Conservation (phyloP, 176 grass and related monocot genomes). For the Poa annua region DNA sequence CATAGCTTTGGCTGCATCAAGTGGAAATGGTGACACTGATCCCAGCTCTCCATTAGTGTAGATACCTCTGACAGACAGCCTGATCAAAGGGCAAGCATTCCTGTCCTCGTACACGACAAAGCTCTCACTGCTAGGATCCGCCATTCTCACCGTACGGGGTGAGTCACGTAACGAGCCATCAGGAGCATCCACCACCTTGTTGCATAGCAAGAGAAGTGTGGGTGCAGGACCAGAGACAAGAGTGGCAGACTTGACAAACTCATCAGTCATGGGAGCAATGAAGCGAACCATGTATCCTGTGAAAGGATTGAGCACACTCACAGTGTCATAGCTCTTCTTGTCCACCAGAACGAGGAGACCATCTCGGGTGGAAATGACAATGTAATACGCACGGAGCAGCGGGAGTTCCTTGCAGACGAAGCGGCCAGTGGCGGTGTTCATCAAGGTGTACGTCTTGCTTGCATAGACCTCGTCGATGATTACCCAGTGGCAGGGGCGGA, state of each 20-base stretch:
- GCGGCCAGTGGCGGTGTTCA: neutral
- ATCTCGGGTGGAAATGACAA: neutral
- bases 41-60: neutral
- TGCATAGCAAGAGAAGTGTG: neutral
- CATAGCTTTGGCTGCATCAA: neutral
- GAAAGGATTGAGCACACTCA: slow-evolving; percentile 2
- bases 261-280: neutral
- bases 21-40: neutral
- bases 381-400: neutral
- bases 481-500: neutral
- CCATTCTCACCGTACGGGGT: neutral
- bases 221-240: neutral
- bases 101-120: neutral
- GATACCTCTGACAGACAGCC: neutral
- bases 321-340: neutral
- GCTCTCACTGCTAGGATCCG: neutral
- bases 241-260: neutral
- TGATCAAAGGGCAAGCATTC: neutral
- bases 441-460: neutral
- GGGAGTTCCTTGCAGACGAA: neutral
- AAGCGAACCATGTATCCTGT: slow-evolving; percentile 5
- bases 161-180: neutral
- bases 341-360: slow-evolving; percentile 1
- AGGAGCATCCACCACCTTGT: neutral
- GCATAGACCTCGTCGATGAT: neutral